Percentiles rank a stretch among this genome's conserved stretches.
phyloP scores from a whole-genome alignment of 306 rosid species.

The Corylus americana region DNA sequence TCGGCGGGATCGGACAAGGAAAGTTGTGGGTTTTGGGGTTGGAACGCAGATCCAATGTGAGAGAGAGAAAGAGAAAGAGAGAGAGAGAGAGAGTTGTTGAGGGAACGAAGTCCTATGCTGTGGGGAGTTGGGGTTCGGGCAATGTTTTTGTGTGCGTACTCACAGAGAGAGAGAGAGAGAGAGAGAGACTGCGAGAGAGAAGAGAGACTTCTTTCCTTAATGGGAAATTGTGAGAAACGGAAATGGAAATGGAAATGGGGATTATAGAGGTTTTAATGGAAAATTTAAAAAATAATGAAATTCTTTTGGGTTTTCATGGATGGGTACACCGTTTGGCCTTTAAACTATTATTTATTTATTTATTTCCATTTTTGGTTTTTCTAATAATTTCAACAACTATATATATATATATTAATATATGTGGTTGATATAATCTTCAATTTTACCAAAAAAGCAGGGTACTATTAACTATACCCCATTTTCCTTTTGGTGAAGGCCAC shows the following conservation, averaged over 20 bases:
- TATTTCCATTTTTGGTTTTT: not conserved
- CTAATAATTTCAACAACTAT: too few relatives aligned
- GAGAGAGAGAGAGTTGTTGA: slow-evolving; percentile 17
- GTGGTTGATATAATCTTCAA: not conserved
- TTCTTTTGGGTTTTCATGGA: too few relatives aligned
- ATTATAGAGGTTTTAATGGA: not conserved
- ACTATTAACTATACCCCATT: too few relatives aligned
- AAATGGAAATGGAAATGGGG: not conserved
- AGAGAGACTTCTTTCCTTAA: not conserved
- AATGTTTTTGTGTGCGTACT: slow-evolving; percentile 30
- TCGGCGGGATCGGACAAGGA: slow-evolving; percentile 36
- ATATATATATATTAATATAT: not conserved
- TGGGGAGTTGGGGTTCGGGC: slow-evolving; percentile 54
- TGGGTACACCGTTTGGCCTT: not conserved
- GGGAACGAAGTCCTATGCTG: slow-evolving; percentile 72
- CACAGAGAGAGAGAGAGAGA: slow-evolving; percentile 16
- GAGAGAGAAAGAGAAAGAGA: slow-evolving; percentile 12
- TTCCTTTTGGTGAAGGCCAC: too few relatives aligned
- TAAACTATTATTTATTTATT: not conserved
- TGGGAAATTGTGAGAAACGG: not conserved
- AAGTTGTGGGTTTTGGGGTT: slow-evolving; percentile 31
- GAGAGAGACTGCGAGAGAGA: not conserved
- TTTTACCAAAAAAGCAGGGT: not conserved
- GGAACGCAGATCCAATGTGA: slow-evolving; percentile 57
- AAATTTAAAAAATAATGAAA: not conserved